Evolutionary conservation across 2,329 filamentous ascomycete genomes (phyloP), one percentile per base, ranked within the genome.

Genomic region (Dryadomyces quercus-mongolicae): DNA sequence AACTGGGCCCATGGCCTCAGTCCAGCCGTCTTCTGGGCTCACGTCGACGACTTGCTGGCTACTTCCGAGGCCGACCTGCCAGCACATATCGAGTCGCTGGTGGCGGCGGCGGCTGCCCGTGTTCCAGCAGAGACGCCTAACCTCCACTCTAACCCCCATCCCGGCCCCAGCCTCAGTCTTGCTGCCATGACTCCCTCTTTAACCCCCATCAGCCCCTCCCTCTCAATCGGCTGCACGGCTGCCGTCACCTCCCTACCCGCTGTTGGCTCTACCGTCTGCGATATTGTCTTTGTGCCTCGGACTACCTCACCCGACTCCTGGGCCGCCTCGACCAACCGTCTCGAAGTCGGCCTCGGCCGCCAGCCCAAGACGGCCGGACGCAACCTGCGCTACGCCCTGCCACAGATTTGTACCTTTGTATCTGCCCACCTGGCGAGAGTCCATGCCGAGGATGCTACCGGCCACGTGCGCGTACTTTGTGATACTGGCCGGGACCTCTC

Each of bases 1-100:
- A 88, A 88, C 61, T 98, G 93, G 93, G 85, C 90, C 1, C 72
- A 79, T 53, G 89, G 88, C 0, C 76, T 97, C 16, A 93, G 87
- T 0, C 81, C 92, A 0, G 66, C 72, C 0, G 59, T 92, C 0
- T 98, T 95, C 69, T 98, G 93, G 93, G 68, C 68, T 2, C 74
- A 95, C 61, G 72, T 71, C 45, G 71, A 78, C 0, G 43, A 64
- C 6, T 71, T 97, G 12, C 71, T 94, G 20, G 67, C 67, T 0
- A 77, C 84, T 0, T 63, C 77, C 0, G 91, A 96, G 62, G 76
- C 80, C 10, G 81, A 89, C 2, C 67, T 81, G 0, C 74, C 76
- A 0, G 71, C 62, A 2, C 60, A 78, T 9, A 81, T 85, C 10
- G 56, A 64, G 13, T 57, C 54, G 10, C 64, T 84, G 15, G 69